Evolutionary conservation across 2,329 filamentous ascomycete species (phyloP).

Genomic region (Claviceps spartinae): DNA sequence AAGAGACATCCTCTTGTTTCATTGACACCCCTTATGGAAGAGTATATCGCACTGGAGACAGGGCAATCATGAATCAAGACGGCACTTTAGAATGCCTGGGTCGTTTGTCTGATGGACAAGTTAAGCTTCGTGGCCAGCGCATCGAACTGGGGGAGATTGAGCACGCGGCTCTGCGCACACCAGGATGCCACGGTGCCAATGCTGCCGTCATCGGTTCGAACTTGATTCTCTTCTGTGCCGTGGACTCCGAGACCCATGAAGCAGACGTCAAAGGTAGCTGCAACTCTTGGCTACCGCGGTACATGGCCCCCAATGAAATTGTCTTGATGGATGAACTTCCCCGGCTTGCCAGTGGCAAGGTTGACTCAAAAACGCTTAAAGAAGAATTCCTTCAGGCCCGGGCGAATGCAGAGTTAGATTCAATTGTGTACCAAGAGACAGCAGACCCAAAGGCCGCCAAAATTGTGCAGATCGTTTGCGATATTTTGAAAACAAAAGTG

Average conservation of each 20-base stretch:
- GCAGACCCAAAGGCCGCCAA: conserved; percentile 12
- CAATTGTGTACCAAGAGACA: conserved; percentile 2
- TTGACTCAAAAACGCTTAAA: conserved; percentile 55
- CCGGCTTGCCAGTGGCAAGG: conserved; percentile 69
- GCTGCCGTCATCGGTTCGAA: conserved; percentile 53
- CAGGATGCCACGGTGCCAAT: conserved; percentile 50
- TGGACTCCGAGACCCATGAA: conserved; percentile 25
- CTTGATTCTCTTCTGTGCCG: conserved; percentile 62
- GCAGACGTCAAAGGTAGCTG: conserved; percentile 44
- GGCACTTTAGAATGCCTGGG: conserved; percentile 74
- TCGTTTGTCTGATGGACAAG: conserved; percentile 64
- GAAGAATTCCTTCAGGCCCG: conserved; percentile 26
- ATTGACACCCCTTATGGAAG: conserved; percentile 52
- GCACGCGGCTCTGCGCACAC: conserved; percentile 48
- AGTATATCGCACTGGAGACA: conserved; percentile 77
- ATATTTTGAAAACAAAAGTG: conserved; percentile 26
- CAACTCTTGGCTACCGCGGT: conserved; percentile 61
- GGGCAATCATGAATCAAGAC: conserved; percentile 51
- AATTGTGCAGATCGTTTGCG: conserved; percentile 27
- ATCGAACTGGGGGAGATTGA: conserved; percentile 72
- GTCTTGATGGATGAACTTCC: conserved; percentile 52
- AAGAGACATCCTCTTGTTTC: conserved; percentile 62
- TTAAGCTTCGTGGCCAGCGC: conserved; percentile 75
- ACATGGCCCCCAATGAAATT: conserved; percentile 71
- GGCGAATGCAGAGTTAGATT: neutral